Base-by-base conservation (phyloP, 306 rosid genomes). In the Prunus mira region DNA sequence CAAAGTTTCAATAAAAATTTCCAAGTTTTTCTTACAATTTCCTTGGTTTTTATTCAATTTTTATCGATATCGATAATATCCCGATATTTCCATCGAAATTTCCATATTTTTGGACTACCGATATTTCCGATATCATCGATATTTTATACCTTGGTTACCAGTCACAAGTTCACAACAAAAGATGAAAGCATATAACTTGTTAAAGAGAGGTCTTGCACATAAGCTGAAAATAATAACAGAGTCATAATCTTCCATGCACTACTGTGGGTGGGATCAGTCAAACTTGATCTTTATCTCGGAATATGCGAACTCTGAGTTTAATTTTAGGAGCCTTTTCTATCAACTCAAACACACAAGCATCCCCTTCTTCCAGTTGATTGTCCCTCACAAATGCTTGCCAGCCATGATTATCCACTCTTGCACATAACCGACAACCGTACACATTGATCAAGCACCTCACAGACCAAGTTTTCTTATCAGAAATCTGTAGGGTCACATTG, bases 301-400 rank as follows among this genome's bases (percentile, higher is more conserved):
- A 78, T 56, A 60, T 78, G 14, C 9, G 2, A 60, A 69, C 65
- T 25, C 52, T 51, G 72, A 78, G 73, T 34, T 51, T 43, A 49
- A 80, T 30, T 45, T 50, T 28, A 10, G 12, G 49, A 12, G 38
- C 61, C 14, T 52, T 5, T 3, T 34, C 27, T 10, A 72, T 77
- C 52, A 73, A 2, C 73, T 82, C 72, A 45, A 77, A 69, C 11
- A 65, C 81, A 45, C 79, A 70, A 28, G 67, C 28, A 58, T 77
- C 76, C 12, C 73, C 79, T n/a, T 17, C 30, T 58, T 72, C 56
- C 65, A 72, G 73, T 0, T 24, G 25, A 82, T 77, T 82, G 19
- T 66, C 79, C 45, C 11, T 25, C 34, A 27, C 71, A 72, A 86
- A 83, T 27, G 6, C n/a, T 55, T 34, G 82, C 89, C 92, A 88